These are phyloP conservation scores for Rubus parviflorus DNA, from an alignment of 306 rosid species.

Conservation along the genomic window DNA sequence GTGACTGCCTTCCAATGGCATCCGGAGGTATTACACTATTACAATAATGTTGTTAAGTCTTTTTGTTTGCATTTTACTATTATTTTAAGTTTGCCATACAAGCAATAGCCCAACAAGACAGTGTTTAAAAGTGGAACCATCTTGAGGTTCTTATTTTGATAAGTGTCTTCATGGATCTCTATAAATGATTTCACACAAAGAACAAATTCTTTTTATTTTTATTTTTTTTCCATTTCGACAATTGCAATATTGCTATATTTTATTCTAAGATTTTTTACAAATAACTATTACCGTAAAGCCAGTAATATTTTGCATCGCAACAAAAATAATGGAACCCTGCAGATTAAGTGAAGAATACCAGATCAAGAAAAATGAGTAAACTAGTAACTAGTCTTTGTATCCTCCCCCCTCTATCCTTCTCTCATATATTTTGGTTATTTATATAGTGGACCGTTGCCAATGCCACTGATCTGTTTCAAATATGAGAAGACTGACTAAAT, in stretches of 20 bases:
- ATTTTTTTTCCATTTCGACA: neutral
- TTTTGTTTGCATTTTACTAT: neutral
- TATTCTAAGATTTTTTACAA: too few species aligned
- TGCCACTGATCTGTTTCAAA: neutral
- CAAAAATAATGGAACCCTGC: neutral
- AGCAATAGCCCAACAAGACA: neutral
- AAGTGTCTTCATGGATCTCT: neutral
- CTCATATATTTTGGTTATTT: neutral
- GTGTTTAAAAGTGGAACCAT: neutral
- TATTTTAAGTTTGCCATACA: neutral
- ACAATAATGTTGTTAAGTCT: neutral
- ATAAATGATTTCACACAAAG: neutral
- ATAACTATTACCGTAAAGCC: neutral
- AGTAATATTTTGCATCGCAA: neutral
- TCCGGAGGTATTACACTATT: slow-evolving; percentile 83
- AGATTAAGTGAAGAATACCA: neutral
- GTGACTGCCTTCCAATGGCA: slow-evolving; percentile 98
- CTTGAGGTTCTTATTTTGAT: neutral
- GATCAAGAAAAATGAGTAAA: neutral
- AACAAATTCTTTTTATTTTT: too few species aligned
- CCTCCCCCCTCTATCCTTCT: neutral
- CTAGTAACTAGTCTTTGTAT: neutral
- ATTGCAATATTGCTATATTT: neutral
- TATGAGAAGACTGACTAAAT: neutral
- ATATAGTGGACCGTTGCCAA: neutral